Conservation (phyloP, 441 rosid genomes). For the Melastoma candidum region DNA sequence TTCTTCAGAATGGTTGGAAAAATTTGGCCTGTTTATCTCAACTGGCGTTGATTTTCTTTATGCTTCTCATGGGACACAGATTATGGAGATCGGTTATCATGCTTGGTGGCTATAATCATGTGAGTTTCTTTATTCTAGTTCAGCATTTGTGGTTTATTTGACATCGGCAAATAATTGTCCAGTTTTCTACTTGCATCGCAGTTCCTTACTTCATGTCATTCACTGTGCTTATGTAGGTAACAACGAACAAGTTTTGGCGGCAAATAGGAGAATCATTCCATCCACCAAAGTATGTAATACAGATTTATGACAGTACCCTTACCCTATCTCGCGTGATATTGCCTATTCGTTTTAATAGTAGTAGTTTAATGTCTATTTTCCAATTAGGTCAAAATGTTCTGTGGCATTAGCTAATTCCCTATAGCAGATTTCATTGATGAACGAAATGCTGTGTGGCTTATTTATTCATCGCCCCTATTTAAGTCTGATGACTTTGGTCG, state of each 20-base stretch:
- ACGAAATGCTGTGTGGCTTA: too few species aligned
- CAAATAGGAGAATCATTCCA: slow-evolving; percentile 95
- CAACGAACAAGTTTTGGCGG: slow-evolving; percentile 83
- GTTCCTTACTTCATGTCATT: slow-evolving; percentile 11
- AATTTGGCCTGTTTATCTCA: slow-evolving; percentile 2
- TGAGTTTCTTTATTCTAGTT: slow-evolving; percentile 17
- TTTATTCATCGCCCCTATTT: too few species aligned
- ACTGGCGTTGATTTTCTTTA: slow-evolving; percentile 21
- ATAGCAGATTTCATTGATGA: too few species aligned
- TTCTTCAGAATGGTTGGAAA: slow-evolving; percentile 7
- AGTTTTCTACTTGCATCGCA: too few species aligned
- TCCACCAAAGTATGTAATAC: slow-evolving; percentile 66
- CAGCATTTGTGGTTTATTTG: slow-evolving; percentile 1
- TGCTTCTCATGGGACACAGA: slow-evolving; percentile 33
- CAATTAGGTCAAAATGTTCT: too few species aligned
- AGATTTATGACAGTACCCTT: slow-evolving; percentile 11
- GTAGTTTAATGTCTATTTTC: too few species aligned
- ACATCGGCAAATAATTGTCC: too few species aligned
- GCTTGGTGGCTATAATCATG: slow-evolving; percentile 92
- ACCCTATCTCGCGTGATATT: too few species aligned
- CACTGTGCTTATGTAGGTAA: slow-evolving; percentile 49
- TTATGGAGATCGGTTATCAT: slow-evolving; percentile 76
- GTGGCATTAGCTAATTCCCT: too few species aligned
- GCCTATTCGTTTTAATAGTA: too few species aligned
- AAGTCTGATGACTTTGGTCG: slow-evolving; percentile 16